A percentile compares a stretch with the other conserved stretches of the same genome.
Evolutionary conservation across 208 protist species (phyloP).

Genomic region (Strigomonas oncopelti): DNA sequence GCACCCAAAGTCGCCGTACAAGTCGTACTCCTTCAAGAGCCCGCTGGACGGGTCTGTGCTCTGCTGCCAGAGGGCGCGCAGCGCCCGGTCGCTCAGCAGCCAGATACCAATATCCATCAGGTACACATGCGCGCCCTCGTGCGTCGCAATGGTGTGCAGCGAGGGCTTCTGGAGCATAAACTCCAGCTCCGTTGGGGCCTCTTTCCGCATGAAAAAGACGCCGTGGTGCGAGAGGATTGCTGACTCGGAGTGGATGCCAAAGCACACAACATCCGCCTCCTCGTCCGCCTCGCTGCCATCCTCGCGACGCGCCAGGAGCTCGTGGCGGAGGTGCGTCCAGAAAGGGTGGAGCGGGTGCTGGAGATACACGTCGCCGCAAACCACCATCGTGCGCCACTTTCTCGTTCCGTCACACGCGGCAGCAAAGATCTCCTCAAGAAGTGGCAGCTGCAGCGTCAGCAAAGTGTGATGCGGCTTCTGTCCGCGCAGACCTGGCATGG

Average conservation of each 20-base stretch:
- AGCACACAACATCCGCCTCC: constrained; percentile 41
- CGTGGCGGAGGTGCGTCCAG: constrained; percentile 10
- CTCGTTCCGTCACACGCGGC: constrained; percentile 1
- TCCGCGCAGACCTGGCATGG: constrained; percentile 25
- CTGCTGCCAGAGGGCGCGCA: constrained; percentile 25
- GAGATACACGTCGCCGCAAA: constrained; percentile 42
- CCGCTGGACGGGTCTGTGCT: constrained; percentile 11
- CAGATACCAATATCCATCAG: constrained; percentile 45
- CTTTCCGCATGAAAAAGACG: constrained; percentile 35
- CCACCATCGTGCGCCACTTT: constrained; percentile 34
- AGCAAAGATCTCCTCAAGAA: constrained; percentile 14
- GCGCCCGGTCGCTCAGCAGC: constrained; percentile 46
- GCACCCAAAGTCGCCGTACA: constrained; percentile 40
- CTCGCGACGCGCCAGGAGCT: not conserved
- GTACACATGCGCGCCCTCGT: constrained; percentile 10
- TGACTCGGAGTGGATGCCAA: constrained; percentile 25
- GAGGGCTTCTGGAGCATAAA: constrained; percentile 63
- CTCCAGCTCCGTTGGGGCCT: constrained; percentile 20
- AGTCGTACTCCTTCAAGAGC: constrained; percentile 27
- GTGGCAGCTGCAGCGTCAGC: constrained; percentile 30
- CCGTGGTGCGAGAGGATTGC: constrained; percentile 26
- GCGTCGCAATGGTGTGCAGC: not conserved
- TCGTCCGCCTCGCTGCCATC: constrained; percentile 4
- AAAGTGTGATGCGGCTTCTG: constrained; percentile 33
- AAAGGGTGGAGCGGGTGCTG: constrained; percentile 10